Evolutionary conservation across 1,284 basidiomycete genomes (phyloP).

Genomic region (Moesziomyces sp.): DNA sequence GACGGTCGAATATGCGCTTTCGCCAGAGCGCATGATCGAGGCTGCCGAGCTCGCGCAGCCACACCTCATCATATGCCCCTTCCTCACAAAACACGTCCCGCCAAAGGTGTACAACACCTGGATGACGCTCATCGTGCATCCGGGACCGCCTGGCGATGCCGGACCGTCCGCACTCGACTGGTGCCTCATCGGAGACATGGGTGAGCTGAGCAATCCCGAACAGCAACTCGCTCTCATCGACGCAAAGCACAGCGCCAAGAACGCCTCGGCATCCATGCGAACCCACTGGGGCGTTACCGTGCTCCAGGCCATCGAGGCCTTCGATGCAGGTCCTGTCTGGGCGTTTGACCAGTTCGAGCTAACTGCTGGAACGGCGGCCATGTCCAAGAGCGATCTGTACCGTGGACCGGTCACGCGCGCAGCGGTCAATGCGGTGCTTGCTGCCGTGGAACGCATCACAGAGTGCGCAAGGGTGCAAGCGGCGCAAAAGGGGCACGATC

Average conservation of each 20-base stretch:
- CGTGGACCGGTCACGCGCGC: constrained; percentile 68
- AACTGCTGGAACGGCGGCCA: constrained; percentile 24
- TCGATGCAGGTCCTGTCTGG: constrained; percentile 71
- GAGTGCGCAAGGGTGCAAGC: constrained; percentile 16
- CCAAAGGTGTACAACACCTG: constrained; percentile 68
- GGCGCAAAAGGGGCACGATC: not conserved
- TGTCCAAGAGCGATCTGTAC: constrained; percentile 70
- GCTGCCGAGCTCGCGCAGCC: constrained; percentile 67
- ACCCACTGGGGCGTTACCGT: constrained; percentile 70
- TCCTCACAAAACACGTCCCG: constrained; percentile 70
- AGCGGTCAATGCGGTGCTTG: constrained; percentile 67
- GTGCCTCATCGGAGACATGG: constrained; percentile 70
- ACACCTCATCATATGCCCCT: constrained; percentile 70
- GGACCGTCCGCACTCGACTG: constrained; percentile 71
- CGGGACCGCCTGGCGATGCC: constrained; percentile 70
- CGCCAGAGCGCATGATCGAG: constrained; percentile 68
- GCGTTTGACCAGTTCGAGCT: constrained; percentile 70
- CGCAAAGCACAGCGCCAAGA: constrained; percentile 37
- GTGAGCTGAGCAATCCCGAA: constrained; percentile 61
- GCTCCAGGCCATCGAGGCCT: constrained; percentile 69
- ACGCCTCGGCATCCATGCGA: constrained; percentile 39
- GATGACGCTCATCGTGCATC: constrained; percentile 71
- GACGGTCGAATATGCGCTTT: constrained; percentile 69
- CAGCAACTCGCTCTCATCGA: constrained; percentile 64
- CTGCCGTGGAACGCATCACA: constrained; percentile 67